Evolutionary conservation across 2,329 filamentous ascomycete species (phyloP).

Genomic region (Colletotrichum shisoi): DNA sequence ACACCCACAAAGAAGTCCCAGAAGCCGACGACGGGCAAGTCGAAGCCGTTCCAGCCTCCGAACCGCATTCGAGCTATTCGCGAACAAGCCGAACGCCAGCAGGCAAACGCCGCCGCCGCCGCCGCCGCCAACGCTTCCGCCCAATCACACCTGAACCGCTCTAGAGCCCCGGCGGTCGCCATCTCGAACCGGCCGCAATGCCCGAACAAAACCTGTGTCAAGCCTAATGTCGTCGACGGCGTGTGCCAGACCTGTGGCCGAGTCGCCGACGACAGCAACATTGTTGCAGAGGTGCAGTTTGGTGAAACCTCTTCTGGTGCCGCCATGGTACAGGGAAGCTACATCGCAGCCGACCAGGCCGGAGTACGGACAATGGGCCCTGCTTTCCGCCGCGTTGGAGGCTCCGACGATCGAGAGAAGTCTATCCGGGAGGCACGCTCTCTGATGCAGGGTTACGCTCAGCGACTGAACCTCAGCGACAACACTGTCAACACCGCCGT

Average conservation of each 20-base stretch:
- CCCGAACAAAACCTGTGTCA: slow-evolving; percentile 67
- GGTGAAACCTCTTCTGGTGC: slow-evolving; percentile 86
- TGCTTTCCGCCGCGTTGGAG: slow-evolving; percentile 67
- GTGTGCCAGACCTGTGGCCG: slow-evolving; percentile 86
- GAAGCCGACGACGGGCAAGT: slow-evolving; percentile 43
- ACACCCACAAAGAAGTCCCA: slow-evolving; percentile 51
- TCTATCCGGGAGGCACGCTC: slow-evolving; percentile 66
- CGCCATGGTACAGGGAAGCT: slow-evolving; percentile 89
- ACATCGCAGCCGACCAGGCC: slow-evolving; percentile 84
- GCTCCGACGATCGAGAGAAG: slow-evolving; percentile 66
- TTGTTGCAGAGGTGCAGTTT: slow-evolving; percentile 91
- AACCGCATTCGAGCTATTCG: slow-evolving; percentile 61
- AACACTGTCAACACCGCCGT: slow-evolving; percentile 68
- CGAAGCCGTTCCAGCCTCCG: slow-evolving; percentile 56
- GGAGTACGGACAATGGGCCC: slow-evolving; percentile 74
- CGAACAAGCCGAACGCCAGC: slow-evolving; percentile 59
- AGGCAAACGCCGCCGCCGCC: slow-evolving; percentile 48
- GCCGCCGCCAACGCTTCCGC: slow-evolving; percentile 42
- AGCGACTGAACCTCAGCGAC: slow-evolving; percentile 67
- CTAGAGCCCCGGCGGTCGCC: slow-evolving; percentile 47
- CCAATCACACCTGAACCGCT: slow-evolving; percentile 30
- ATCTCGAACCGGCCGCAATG: slow-evolving; percentile 56
- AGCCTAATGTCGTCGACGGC: slow-evolving; percentile 68
- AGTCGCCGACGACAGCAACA: slow-evolving; percentile 84
- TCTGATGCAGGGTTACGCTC: slow-evolving; percentile 69